Percentiles rank a stretch among this genome's conserved stretches.
These are phyloP conservation scores for Solanum lignicaule DNA, from an alignment of 257 asterid genomes.

Conservation along the genomic window DNA sequence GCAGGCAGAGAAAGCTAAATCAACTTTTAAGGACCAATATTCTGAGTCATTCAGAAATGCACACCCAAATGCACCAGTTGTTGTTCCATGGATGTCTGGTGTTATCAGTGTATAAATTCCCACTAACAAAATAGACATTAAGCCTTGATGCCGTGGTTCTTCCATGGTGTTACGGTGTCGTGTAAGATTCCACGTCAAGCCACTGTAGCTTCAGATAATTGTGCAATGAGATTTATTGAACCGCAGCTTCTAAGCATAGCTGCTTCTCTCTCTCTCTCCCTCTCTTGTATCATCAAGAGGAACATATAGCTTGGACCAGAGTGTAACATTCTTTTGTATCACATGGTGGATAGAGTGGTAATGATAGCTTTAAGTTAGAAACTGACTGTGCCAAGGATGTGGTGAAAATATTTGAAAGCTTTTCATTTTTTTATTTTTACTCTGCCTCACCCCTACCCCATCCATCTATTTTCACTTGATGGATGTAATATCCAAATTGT, in stretches of 20 bases:
- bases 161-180: neutral
- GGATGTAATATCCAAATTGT: neutral
- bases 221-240: neutral
- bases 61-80: conserved; percentile 64
- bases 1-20: conserved; percentile 68
- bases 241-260: neutral
- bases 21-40: conserved; percentile 58
- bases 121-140: neutral
- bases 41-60: conserved; percentile 61
- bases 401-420: neutral
- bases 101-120: conserved; percentile 27
- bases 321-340: neutral
- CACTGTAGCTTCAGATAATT: neutral
- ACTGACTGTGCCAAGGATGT: neutral
- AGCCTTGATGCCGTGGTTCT: neutral
- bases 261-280: neutral
- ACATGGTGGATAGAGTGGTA: neutral
- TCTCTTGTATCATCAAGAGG: neutral
- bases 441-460: neutral
- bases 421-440: neutral
- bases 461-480: neutral
- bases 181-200: neutral
- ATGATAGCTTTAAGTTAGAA: neutral
- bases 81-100: conserved; percentile 91
- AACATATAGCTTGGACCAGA: neutral